Conservation (phyloP, 2,329 filamentous ascomycete species). For the Orbilia blumenaviensis region DNA sequence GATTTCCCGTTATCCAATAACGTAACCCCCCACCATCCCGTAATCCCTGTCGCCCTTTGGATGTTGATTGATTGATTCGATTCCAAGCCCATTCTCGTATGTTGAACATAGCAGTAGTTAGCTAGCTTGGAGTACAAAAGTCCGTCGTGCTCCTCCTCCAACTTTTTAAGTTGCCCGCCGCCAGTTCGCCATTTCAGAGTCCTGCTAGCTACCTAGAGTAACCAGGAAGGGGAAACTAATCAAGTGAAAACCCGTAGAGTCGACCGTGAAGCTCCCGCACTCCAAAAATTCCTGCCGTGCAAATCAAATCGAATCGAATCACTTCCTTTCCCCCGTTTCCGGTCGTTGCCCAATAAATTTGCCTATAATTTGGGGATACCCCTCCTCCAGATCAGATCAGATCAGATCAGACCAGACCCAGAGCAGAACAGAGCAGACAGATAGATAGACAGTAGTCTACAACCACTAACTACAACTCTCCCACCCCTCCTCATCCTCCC, state of each 20-base stretch:
- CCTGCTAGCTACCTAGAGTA: background rate
- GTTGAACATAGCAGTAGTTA: constrained; percentile 2
- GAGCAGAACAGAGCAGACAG: no score
- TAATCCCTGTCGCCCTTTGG: constrained; percentile 43
- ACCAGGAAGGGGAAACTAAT: constrained; percentile 12
- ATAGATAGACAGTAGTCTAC: background rate
- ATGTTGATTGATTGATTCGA: no score
- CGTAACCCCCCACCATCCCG: constrained; percentile 46
- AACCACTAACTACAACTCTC: background rate
- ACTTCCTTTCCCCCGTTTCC: constrained; percentile 26
- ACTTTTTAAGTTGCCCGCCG: background rate
- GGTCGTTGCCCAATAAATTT: constrained; percentile 18
- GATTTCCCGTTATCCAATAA: constrained; percentile 51
- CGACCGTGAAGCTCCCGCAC: constrained; percentile 25
- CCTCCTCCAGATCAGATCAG: constrained; percentile 25
- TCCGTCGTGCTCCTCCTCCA: constrained; percentile 45
- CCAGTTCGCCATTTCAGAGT: background rate
- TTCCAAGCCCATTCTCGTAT: constrained; percentile 41
- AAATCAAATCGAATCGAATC: no score
- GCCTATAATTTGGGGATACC: constrained; percentile 42
- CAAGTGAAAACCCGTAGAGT: constrained; percentile 19
- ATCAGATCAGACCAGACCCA: no score
- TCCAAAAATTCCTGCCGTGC: constrained; percentile 24
- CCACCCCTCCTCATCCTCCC: background rate
- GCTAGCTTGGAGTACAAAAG: constrained; percentile 28